Conservation (phyloP, 2,329 filamentous ascomycete genomes). For the Penicillium sp. region DNA sequence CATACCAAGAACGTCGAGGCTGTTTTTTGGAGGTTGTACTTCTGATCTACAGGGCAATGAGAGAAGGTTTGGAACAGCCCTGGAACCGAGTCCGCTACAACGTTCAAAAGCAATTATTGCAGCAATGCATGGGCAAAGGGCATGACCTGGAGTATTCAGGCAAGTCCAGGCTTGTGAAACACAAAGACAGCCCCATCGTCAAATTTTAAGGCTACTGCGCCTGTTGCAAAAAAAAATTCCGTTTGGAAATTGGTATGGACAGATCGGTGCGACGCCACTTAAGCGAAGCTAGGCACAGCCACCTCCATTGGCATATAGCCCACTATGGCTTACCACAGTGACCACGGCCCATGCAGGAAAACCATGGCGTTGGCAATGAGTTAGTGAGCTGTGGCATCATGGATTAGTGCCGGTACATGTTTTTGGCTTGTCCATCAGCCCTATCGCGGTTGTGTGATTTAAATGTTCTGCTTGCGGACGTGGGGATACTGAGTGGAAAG, state of each 20-base stretch:
- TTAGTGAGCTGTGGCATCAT: neutral
- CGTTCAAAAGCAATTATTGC: neutral
- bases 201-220: constrained; percentile 14
- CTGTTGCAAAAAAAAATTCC: constrained; percentile 10
- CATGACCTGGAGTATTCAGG: neutral
- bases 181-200: neutral
- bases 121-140: neutral
- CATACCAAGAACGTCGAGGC: no score
- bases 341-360: neutral
- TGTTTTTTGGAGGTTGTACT: neutral
- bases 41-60: neutral
- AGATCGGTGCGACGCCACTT: constrained; percentile 16
- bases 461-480: no score
- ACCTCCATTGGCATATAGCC: constrained; percentile 18
- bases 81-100: no score
- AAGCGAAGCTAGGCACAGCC: constrained; percentile 24
- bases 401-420: neutral
- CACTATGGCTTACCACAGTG: constrained; percentile 1
- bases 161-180: constrained; percentile 4
- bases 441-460: neutral
- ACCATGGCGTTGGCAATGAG: neutral
- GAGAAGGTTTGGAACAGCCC: neutral
- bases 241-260: neutral
- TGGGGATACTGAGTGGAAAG: no score
- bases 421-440: neutral